A percentile compares a stretch with the other conserved stretches of the same genome.
phyloP scores from a whole-genome alignment of 495 filamentous ascomycete species.

The Daldinia childiae region DNA sequence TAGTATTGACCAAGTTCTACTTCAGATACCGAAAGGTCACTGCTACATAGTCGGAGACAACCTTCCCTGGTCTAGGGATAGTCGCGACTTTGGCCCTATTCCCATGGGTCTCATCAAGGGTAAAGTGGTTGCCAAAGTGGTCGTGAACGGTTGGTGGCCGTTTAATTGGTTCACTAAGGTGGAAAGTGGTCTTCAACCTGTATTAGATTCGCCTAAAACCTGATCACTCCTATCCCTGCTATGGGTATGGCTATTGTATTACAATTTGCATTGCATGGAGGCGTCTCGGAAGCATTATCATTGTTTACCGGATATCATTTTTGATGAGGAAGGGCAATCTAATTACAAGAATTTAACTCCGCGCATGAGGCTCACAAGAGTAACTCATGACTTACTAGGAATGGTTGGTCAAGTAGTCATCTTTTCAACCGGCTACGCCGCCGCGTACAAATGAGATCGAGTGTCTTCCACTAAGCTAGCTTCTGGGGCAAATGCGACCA shows the following conservation, averaged over 20 bases:
- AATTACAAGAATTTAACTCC: conserved; percentile 46
- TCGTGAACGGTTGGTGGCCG: conserved; percentile 58
- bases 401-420: conserved; percentile 24
- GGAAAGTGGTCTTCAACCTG: conserved; percentile 43
- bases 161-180: conserved; percentile 58
- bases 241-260: conserved; percentile 4
- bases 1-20: background rate
- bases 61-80: conserved; percentile 82
- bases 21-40: conserved; percentile 85
- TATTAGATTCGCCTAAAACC: conserved; percentile 11
- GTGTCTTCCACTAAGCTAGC: conserved; percentile 19
- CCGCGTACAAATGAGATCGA: conserved; percentile 42
- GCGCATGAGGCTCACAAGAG: conserved; percentile 17
- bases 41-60: conserved; percentile 92
- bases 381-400: conserved; percentile 15
- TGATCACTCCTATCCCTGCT: background rate
- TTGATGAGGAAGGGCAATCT: conserved; percentile 41
- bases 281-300: conserved; percentile 25
- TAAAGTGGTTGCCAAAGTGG: conserved; percentile 77
- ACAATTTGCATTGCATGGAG: conserved; percentile 16
- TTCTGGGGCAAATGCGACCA: conserved; percentile 30
- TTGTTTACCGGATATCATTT: conserved; percentile 45
- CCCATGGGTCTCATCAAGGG: conserved; percentile 85
- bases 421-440: conserved; percentile 29
- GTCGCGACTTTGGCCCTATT: conserved; percentile 82